Evolutionary conservation across 1,139 yeast species (phyloP).

Genomic region (Trichomonascaceae sp.): DNA sequence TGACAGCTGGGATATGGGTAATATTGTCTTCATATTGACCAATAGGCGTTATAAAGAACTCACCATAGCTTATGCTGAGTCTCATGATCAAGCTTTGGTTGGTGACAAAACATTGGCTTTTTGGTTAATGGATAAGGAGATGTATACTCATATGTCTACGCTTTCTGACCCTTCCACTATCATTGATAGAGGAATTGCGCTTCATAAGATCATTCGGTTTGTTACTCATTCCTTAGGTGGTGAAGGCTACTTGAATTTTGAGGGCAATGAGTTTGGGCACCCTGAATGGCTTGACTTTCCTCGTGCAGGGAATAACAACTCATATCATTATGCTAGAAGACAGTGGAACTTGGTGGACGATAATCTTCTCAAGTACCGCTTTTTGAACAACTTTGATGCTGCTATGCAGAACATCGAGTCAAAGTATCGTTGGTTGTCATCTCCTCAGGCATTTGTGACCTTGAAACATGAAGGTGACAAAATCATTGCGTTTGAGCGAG

Average conservation of each 20-base stretch:
- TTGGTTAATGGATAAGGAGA: constrained; percentile 97
- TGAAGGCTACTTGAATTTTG: constrained; percentile 91
- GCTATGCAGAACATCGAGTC: constrained; percentile 77
- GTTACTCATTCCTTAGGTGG: constrained; percentile 88
- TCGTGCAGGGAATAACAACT: constrained; percentile 76
- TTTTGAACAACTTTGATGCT: constrained; percentile 68
- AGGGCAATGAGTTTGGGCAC: constrained; percentile 97
- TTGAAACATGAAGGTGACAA: constrained; percentile 85
- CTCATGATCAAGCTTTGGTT: constrained; percentile 95
- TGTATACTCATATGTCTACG: constrained; percentile 93
- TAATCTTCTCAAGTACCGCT: constrained; percentile 69
- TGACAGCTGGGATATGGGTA: constrained; percentile 88
- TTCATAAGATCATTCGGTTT: constrained; percentile 86
- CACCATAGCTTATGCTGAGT: constrained; percentile 89
- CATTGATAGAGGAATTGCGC: constrained; percentile 80
- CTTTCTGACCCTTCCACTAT: constrained; percentile 67
- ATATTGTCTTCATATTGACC: constrained; percentile 72
- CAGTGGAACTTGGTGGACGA: constrained; percentile 86
- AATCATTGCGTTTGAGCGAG: constrained; percentile 82
- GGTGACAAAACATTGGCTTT: constrained; percentile 96
- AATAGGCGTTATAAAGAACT: constrained; percentile 86
- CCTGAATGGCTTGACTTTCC: constrained; percentile 99
- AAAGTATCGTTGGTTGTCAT: constrained; percentile 62
- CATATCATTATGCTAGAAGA: constrained; percentile 90
- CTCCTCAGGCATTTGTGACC: constrained; percentile 81